These are phyloP conservation scores for Bodo saltans DNA, from an alignment of 78 protist genomes.

Conservation along the genomic window DNA sequence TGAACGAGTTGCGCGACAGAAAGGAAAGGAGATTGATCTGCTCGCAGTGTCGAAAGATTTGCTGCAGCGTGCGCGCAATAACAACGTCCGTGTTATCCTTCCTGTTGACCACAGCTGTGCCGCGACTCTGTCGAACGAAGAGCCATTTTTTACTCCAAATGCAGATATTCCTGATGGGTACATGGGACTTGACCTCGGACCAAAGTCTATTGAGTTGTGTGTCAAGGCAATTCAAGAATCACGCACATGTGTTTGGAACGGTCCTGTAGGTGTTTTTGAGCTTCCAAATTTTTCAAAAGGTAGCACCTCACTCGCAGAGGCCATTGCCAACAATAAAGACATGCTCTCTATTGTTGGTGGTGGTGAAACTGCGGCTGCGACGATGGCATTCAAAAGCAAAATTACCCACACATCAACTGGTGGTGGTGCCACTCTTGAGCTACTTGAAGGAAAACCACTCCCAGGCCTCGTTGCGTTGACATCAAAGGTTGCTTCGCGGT, in stretches of 20 bases:
- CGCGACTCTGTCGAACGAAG: conserved; percentile 48
- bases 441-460: conserved; percentile 85
- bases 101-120: conserved; percentile 88
- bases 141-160: conserved; percentile 13
- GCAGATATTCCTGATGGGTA: conserved; percentile 88
- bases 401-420: conserved; percentile 35
- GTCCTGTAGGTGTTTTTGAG: conserved; percentile 97
- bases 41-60: conserved; percentile 67
- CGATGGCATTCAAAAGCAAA: conserved; percentile 30
- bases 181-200: conserved; percentile 97
- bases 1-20: conserved; percentile 24
- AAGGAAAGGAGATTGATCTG: conserved; percentile 76
- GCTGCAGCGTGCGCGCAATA: conserved; percentile 70
- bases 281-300: conserved; percentile 78
- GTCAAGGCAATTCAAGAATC: conserved; percentile 30
- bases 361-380: conserved; percentile 96
- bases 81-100: conserved; percentile 69
- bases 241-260: conserved; percentile 93
- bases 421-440: conserved; percentile 99
- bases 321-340: conserved; percentile 65
- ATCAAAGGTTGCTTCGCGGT: background rate
- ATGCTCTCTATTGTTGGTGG: conserved; percentile 65
- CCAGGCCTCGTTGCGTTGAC: conserved; percentile 59
- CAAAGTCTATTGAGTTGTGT: conserved; percentile 64
- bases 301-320: conserved; percentile 64